Base-by-base conservation (phyloP, 345 rosid species). In the Lumnitzera racemosa region DNA sequence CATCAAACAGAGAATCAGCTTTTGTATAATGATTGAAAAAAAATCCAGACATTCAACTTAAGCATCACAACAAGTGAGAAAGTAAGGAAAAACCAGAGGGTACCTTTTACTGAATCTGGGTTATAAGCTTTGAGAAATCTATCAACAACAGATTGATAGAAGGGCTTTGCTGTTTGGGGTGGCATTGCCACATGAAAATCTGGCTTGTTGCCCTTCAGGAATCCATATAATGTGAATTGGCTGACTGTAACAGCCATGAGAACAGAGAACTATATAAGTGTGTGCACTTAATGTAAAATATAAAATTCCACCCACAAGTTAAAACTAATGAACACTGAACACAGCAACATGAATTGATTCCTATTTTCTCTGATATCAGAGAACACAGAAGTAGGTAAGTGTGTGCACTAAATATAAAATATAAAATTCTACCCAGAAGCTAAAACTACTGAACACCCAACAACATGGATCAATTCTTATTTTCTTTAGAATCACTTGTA, bases 141-240 rank as follows among this genome's bases (percentile, higher is more conserved):
- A 24, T 88, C 91, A 0, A 88, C 83, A 48, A 90, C 58, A 15
- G 88, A 79, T 41, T 81, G 86, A 46, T 89, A 92, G 73, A 83
- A 87, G 0, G 96, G 80, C 61, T 79, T 87, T 0, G 98, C 96
- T 58, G 76, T 78, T 67, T 85, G 79, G 17, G 96, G 96, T 0
- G 98, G 84, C 96, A 92, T 89, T 0, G 96, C 98, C 24, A 87
- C 84, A 53, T 92, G 96, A 78, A 89, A 92, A 80, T 92, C 96
- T 0, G 91, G 96, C 83, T 89, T 92, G 87, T 92, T 92, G 60
- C 98, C 98, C 88, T 92, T 89, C 84, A 92, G 64, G 70, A 89
- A 15, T 59, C 96, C 96, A 72, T 83, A 92, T 69, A 92, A 68
- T 52, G 96, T 89, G 70, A 92, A 92, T 64, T 89, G 96, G 73